These are phyloP conservation scores for Yamadazyma sp. DNA, from an alignment of 1,139 yeast species.

Conservation along the genomic window DNA sequence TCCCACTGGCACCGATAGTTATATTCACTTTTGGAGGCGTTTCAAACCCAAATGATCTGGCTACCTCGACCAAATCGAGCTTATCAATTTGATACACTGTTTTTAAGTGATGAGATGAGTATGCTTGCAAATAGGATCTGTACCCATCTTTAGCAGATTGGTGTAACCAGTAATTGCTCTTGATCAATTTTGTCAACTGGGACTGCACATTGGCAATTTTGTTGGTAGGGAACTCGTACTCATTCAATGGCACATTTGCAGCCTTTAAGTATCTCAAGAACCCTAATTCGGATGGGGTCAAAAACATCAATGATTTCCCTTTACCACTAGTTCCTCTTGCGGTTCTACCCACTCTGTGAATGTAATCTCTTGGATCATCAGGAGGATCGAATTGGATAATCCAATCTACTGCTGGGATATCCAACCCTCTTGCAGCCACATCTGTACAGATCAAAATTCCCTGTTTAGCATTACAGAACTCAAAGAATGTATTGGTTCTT, in stretches of 20 bases:
- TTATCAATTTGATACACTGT: constrained; percentile 96
- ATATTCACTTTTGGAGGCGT: constrained; percentile 97
- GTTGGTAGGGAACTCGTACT: constrained; percentile 90
- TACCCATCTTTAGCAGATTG: constrained; percentile 98
- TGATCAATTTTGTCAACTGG: constrained; percentile 86
- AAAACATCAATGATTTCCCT: constrained; percentile 93
- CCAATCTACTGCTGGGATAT: constrained; percentile 97
- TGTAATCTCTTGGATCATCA: constrained; percentile 98
- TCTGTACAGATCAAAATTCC: constrained; percentile 94
- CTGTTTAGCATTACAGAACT: constrained; percentile 93
- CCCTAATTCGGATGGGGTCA: constrained; percentile 92
- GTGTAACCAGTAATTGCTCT: constrained; percentile 90
- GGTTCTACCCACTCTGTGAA: constrained; percentile 97
- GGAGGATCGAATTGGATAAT: constrained; percentile 97
- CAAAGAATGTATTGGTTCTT: constrained; percentile 95
- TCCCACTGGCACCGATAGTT: constrained; percentile 90
- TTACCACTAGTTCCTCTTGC: constrained; percentile 92
- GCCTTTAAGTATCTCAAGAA: constrained; percentile 92
- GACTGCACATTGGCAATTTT: constrained; percentile 95
- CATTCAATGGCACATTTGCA: constrained; percentile 95
- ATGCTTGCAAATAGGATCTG: constrained; percentile 93
- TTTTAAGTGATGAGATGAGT: constrained; percentile 93
- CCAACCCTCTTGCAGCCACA: constrained; percentile 98
- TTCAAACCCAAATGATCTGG: constrained; percentile 90
- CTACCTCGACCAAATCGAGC: constrained; percentile 90